Conservation (phyloP, 495 filamentous ascomycete species). For the Penicillium coffeae region DNA sequence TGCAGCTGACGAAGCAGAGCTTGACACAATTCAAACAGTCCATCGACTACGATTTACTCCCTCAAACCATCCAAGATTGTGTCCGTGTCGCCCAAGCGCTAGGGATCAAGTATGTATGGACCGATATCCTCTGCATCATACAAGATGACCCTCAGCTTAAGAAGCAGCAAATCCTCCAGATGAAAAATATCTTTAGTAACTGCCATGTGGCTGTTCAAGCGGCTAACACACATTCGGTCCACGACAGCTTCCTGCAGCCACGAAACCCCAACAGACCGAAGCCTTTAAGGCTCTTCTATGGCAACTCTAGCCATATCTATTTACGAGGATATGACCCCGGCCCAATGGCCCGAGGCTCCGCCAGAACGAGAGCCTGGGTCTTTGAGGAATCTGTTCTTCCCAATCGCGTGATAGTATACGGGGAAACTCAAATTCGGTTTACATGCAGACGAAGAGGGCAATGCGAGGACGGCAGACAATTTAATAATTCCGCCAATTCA, state of each 20-base stretch:
- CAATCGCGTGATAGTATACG: neutral
- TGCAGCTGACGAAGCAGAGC: neutral
- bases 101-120: neutral
- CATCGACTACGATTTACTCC: neutral
- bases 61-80: neutral
- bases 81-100: conserved; percentile 7
- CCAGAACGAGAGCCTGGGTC: neutral
- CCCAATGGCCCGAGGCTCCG: neutral
- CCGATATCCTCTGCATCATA: neutral
- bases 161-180: neutral
- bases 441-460: neutral
- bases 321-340: neutral
- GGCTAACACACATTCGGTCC: neutral
- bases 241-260: neutral
- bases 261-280: neutral
- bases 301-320: neutral
- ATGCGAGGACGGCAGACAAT: neutral
- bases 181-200: neutral
- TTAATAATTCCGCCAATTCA: neutral
- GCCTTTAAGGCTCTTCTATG: neutral
- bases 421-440: neutral
- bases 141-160: neutral
- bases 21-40: neutral
- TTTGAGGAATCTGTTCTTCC: neutral
- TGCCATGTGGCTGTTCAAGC: neutral